phyloP scores from a whole-genome alignment of 108 stramenopile genomes.

The Fragilaria radians region DNA sequence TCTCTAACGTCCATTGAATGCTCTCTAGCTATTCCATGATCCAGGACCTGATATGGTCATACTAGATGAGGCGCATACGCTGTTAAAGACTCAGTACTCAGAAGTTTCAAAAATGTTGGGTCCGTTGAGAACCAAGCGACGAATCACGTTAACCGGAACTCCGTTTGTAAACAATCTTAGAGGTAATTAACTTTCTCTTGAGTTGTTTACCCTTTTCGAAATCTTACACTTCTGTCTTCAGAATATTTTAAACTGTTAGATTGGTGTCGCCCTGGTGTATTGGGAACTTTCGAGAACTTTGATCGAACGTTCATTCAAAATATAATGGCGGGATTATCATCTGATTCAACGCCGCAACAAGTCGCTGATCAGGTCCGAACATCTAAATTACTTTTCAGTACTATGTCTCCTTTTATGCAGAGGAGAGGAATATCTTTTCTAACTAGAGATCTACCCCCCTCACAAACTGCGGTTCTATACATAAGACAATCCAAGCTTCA shows the following conservation, averaged over 20 bases:
- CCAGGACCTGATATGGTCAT: constrained; percentile 53
- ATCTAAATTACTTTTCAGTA: constrained; percentile 24
- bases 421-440: constrained; percentile 45
- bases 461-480: constrained; percentile 57
- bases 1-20: too few relatives aligned
- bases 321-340: constrained; percentile 32
- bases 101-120: constrained; percentile 39
- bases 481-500: constrained; percentile 57
- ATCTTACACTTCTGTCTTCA: not conserved
- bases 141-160: constrained; percentile 59
- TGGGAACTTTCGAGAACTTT: constrained; percentile 41
- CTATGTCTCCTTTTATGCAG: constrained; percentile 43
- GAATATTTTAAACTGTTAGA: constrained; percentile 59
- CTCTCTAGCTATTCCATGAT: constrained; percentile 19
- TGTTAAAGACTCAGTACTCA: constrained; percentile 44
- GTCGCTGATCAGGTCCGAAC: constrained; percentile 20
- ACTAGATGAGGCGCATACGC: constrained; percentile 64
- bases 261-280: constrained; percentile 46
- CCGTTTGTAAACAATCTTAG: constrained; percentile 41
- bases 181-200: not conserved
- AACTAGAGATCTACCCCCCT: constrained; percentile 39
- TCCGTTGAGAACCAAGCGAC: constrained; percentile 30
- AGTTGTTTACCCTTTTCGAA: constrained; percentile 20
- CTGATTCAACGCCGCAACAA: constrained; percentile 23
- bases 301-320: constrained; percentile 33